A percentile compares a stretch with the other conserved stretches of the same genome.
Conservation (phyloP, 2,329 filamentous ascomycete species). For the Raffaelea arxii region DNA sequence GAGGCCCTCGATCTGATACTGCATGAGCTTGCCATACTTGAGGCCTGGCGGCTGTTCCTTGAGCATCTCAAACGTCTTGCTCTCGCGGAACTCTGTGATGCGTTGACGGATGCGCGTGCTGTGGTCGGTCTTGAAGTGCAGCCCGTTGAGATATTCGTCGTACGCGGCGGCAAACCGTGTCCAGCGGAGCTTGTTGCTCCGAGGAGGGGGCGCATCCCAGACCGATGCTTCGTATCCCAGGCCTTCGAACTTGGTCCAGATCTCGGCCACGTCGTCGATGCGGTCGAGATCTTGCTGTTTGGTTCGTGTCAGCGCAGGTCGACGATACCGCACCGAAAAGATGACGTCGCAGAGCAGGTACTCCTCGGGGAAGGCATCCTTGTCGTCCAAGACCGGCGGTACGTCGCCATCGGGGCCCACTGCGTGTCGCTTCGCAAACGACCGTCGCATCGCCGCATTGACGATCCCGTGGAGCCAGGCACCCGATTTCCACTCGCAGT, state of each 20-base stretch:
- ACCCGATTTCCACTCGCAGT: slow-evolving; percentile 79
- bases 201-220: slow-evolving; percentile 72
- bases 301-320: slow-evolving; percentile 19
- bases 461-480: slow-evolving; percentile 76
- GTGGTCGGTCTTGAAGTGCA: slow-evolving; percentile 53
- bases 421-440: slow-evolving; percentile 69
- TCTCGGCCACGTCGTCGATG: slow-evolving; percentile 61
- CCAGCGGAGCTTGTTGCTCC: slow-evolving; percentile 58
- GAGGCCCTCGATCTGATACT: slow-evolving; percentile 83
- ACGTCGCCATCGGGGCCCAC: slow-evolving; percentile 44
- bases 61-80: slow-evolving; percentile 57
- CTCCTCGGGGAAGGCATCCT: slow-evolving; percentile 81
- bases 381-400: slow-evolving; percentile 57
- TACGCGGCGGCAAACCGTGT: slow-evolving; percentile 75
- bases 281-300: slow-evolving; percentile 57
- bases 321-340: slow-evolving; percentile 62
- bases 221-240: slow-evolving; percentile 83
- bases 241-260: slow-evolving; percentile 86
- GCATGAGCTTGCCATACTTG: slow-evolving; percentile 68
- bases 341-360: slow-evolving; percentile 80
- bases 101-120: slow-evolving; percentile 55
- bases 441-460: slow-evolving; percentile 51
- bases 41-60: slow-evolving; percentile 64
- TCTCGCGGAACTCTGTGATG: slow-evolving; percentile 53
- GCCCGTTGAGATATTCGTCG: slow-evolving; percentile 72